Base-by-base conservation (phyloP, 2,329 filamentous ascomycete genomes). In the Talaromyces sp. region DNA sequence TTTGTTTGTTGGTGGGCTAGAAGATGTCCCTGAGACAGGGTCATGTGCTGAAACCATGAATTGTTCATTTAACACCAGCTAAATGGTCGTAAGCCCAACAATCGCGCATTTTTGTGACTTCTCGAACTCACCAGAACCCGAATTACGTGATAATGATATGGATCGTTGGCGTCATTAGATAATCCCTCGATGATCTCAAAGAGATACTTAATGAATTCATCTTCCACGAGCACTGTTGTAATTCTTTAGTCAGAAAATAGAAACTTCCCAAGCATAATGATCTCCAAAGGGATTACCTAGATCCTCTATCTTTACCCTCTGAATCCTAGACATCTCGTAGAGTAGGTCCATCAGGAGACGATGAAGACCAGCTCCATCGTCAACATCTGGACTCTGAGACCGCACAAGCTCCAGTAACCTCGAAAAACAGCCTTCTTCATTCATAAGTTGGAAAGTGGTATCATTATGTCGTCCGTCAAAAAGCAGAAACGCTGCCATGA, bases 31-130 rank as follows among this genome's bases (percentile, higher is more conserved):
- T 66, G 68, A 74, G 66, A 69, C 63, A 51, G 79, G 73, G 81
- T 84, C 62, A 83, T 89, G 67, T 80, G 83, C 80, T 27, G 82
- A 83, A 59, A 97, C 87, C 90, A 99, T 96, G 75, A 97, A 99
- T 75, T 99, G 94, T 75, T 99, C 94, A 75, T 99, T 99, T 65
- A 99, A 78, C 29, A 97, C 92, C 67, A 99, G 84, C 91, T 96
- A 65, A 60, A 35, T 60, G 62, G 70, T 27, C 11, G 43, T 52
- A 10, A 54, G 26, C 57, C 29, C 1, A 21, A 5, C 21, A 21
- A 3, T 3, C 19, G 8, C 11, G 12, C 24, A 29, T n/a, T 1
- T n/a, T 29, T 24, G 53, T 43, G 31, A 6, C 1, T n/a, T 38
- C 14, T 38, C 43, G 32, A 8, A 79, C 87, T 73, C 77, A 96